These are phyloP conservation scores for Leccinellum rugosiceps DNA, from an alignment of 768 basidiomycete genomes.

Conservation along the genomic window DNA sequence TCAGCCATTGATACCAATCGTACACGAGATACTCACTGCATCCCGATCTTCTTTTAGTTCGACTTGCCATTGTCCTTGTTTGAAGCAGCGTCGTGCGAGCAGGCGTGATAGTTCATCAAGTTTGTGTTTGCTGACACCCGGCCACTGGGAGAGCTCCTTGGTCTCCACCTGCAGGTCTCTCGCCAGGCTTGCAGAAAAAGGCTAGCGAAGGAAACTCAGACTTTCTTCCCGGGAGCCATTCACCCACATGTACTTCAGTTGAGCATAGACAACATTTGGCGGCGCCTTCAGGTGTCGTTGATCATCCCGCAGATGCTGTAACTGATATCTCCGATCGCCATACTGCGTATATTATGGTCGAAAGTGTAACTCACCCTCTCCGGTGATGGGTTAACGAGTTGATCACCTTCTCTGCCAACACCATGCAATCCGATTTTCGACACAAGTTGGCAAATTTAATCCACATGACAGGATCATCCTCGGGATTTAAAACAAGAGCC, in stretches of 20 bases:
- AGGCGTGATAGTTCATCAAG: constrained; percentile 73
- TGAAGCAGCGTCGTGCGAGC: constrained; percentile 95
- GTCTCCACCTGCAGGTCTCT: constrained; percentile 68
- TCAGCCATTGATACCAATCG: constrained; percentile 9
- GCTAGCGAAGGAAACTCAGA: constrained; percentile 73
- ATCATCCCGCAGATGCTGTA: constrained; percentile 48
- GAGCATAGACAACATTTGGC: constrained; percentile 94
- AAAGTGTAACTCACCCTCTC: constrained; percentile 48
- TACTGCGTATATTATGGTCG: not conserved
- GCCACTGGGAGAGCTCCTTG: constrained; percentile 48
- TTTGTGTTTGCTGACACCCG: constrained; percentile 55
- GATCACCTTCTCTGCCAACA: constrained; percentile 95
- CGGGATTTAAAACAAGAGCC: constrained; percentile 91
- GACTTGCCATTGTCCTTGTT: constrained; percentile 93
- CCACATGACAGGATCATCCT: constrained; percentile 96
- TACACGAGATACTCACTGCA: constrained; percentile 46
- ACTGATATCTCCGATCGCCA: constrained; percentile 21
- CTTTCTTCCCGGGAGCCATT: constrained; percentile 74
- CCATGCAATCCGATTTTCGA: constrained; percentile 91
- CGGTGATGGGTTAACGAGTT: constrained; percentile 82
- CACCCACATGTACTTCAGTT: constrained; percentile 96
- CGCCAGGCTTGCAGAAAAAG: constrained; percentile 76
- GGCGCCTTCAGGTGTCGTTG: constrained; percentile 70
- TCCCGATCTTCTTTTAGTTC: constrained; percentile 79
- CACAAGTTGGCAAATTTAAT: constrained; percentile 98